These are phyloP conservation scores for Debaryomycetaceae sp. DNA, from an alignment of 1,139 yeast genomes.

Conservation along the genomic window DNA sequence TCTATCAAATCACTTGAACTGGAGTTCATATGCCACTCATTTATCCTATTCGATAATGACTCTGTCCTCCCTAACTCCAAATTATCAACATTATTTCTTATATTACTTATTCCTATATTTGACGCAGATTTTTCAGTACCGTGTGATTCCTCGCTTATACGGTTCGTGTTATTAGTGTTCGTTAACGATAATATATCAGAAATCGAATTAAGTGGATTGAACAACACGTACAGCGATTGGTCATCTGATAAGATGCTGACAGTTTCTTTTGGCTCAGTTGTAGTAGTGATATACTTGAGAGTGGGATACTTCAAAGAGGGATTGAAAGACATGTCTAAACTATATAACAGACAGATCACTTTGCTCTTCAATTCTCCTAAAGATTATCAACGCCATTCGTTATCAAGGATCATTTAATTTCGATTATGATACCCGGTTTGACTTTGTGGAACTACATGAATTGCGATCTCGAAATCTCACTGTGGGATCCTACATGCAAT, in stretches of 20 bases:
- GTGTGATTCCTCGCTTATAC: conserved; percentile 6
- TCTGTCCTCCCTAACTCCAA: conserved; percentile 1
- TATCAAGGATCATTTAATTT: not conserved
- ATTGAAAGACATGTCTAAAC: conserved; percentile 3
- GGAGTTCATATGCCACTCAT: conserved; percentile 17
- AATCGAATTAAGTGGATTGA: conserved; percentile 30
- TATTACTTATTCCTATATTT: conserved; percentile 9
- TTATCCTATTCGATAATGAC: conserved; percentile 19
- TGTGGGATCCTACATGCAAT: no score
- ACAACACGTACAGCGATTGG: conserved; percentile 43
- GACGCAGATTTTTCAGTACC: conserved; percentile 11
- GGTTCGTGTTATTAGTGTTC: conserved; percentile 18
- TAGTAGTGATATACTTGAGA: conserved; percentile 1
- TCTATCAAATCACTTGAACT: conserved; percentile 18
- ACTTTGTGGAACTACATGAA: not conserved
- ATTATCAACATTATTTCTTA: not conserved
- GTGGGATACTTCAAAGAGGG: conserved; percentile 4
- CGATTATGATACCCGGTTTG: not conserved
- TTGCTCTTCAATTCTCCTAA: not conserved
- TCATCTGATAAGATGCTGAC: conserved; percentile 17
- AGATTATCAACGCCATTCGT: not conserved
- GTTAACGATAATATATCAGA: conserved; percentile 42
- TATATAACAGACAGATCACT: no score
- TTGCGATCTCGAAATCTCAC: not conserved
- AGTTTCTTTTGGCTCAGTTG: conserved; percentile 1